Evolutionary conservation across 2,329 filamentous ascomycete species (phyloP).

Genomic region (Tolypocladium amazonense): DNA sequence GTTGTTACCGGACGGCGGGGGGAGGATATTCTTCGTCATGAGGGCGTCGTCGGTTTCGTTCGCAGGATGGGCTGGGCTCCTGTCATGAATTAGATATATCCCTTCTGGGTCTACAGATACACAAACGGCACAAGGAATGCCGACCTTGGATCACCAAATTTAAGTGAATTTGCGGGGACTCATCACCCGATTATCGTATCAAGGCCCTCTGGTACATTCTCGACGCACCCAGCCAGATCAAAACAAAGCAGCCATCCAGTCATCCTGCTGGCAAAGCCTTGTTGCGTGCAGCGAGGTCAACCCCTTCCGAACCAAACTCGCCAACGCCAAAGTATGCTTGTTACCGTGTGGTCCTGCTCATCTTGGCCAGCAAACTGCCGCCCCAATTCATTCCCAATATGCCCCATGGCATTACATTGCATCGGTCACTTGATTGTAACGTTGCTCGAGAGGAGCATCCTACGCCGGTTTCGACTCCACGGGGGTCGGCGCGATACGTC

Average conservation of each 20-base stretch:
- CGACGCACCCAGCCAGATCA: neutral
- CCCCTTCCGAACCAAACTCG: constrained; percentile 5
- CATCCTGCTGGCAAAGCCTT: neutral
- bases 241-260: neutral
- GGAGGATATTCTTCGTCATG: constrained; percentile 49
- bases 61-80: constrained; percentile 50
- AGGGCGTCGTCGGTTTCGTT: constrained; percentile 45
- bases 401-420: neutral
- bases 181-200: neutral
- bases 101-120: neutral
- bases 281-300: neutral
- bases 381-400: neutral
- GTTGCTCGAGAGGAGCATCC: neutral
- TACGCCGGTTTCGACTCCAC: constrained; percentile 25
- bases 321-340: constrained; percentile 20
- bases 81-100: constrained; percentile 22
- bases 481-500: constrained; percentile 58
- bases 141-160: neutral
- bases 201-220: neutral
- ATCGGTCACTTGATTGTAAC: neutral
- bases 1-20: constrained; percentile 53
- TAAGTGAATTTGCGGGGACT: neutral
- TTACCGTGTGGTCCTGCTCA: constrained; percentile 9
- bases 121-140: neutral
- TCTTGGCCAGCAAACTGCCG: neutral